Base-by-base conservation (phyloP, 257 asterid genomes). In the Solanum virginianum region DNA sequence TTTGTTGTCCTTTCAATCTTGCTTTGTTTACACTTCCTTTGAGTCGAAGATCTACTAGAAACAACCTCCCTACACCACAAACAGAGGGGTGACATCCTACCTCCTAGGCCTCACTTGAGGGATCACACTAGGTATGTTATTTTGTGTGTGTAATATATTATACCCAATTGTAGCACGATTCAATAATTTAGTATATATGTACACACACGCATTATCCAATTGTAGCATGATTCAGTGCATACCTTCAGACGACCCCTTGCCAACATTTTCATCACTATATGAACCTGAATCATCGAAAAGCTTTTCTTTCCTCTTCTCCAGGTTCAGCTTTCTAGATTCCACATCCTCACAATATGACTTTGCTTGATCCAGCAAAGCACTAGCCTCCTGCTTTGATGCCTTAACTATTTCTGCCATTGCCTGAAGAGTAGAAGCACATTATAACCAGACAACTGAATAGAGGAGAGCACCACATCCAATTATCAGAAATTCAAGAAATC, bases 391-490 rank as follows among this genome's bases (percentile, higher is more conserved):
- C 60, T 90, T 95, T 82, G 95, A 88, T 84, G 98, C 93, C 90
- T 93, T 94, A 83, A 89, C 90, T 89, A 97, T 92, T 93, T 97
- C 97, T 79, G 95, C 94, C 60, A 95, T 93, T 51, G 98, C 98
- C 99, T 96, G 83, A 41, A 84, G 57, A 74, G 66, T 45, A 72
- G 81, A 29, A 45, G 83, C 36, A 54, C 26, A 62, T 32, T 57
- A 80, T 54, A 80, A 80, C 26, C 49, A 53, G 47, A 17, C 26
- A 79, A 51, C 83, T 53, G 66, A 79, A 79, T 54, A 53, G 47
- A 53, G 51, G 43, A 53, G 66, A 53, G 65, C 83, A 53, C 83
- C 26, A 29, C 49, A 79, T 79, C 83, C 43, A 53, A 53, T 53
- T 24, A 54, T 53, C 29, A 53, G 65, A 53, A 53, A 9, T 18